Conservation (phyloP, 352 stramenopile genomes). For the Thraustotheca clavata region DNA sequence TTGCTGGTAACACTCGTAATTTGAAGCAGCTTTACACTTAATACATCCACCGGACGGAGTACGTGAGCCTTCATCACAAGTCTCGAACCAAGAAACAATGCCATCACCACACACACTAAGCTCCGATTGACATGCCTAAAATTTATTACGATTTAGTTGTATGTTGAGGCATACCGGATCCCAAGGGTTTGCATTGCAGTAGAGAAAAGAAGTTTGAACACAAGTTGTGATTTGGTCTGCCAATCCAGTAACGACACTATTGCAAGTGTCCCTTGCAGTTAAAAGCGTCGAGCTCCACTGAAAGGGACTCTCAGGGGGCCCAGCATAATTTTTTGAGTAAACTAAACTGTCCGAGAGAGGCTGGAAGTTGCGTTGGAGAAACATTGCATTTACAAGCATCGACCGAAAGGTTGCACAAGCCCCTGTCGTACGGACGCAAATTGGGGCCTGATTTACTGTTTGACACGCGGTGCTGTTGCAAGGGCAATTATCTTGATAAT, state of each 20-base stretch:
- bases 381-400: constrained; percentile 1
- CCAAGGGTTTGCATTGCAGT: constrained; percentile 20
- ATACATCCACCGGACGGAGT: constrained; percentile 8
- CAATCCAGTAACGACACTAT: neutral
- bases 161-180: neutral
- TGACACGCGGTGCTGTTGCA: neutral
- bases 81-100: constrained; percentile 13
- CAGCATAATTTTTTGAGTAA: neutral
- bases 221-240: constrained; percentile 9
- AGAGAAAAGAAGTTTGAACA: constrained; percentile 15
- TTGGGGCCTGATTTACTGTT: neutral
- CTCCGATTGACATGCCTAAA: constrained; percentile 7
- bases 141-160: neutral
- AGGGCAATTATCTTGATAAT: constrained; percentile 4
- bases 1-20: constrained; percentile 21
- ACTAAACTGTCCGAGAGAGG: constrained; percentile 3
- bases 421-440: constrained; percentile 6
- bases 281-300: neutral
- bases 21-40: neutral
- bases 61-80: constrained; percentile 16
- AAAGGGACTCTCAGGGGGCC: neutral
- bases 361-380: constrained; percentile 13
- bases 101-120: constrained; percentile 15
- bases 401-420: constrained; percentile 2
- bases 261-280: neutral